Evolutionary conservation across 495 filamentous ascomycete species (phyloP).

Genomic region (Penicillium coffeae): DNA sequence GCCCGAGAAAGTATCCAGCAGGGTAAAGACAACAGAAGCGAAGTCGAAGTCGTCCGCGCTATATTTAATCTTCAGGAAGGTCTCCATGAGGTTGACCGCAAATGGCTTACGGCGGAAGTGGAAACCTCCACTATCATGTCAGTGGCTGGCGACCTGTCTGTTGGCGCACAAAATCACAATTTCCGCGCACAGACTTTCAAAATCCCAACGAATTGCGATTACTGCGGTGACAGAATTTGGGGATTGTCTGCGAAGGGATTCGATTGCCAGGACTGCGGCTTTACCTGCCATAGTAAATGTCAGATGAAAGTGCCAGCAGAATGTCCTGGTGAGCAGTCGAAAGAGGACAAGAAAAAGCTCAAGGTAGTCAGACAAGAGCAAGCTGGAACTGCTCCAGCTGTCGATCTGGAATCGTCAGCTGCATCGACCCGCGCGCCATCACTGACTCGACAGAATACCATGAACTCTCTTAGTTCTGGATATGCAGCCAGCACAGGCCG

Average conservation of each 20-base stretch:
- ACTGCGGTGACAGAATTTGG: slow-evolving; percentile 96
- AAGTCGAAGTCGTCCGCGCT: slow-evolving; percentile 70
- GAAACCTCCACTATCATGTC: slow-evolving; percentile 85
- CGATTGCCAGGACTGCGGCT: slow-evolving; percentile 92
- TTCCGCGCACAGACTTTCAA: slow-evolving; percentile 98
- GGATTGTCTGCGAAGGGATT: slow-evolving; percentile 93
- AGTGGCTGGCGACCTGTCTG: slow-evolving; percentile 82
- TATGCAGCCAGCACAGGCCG: slow-evolving; percentile 77
- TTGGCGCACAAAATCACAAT: slow-evolving; percentile 89
- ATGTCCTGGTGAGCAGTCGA: slow-evolving; percentile 88
- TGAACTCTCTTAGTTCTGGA: slow-evolving; percentile 88
- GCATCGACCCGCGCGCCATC: slow-evolving; percentile 40
- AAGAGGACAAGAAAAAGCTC: slow-evolving; percentile 90
- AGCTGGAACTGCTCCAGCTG: slow-evolving; percentile 54
- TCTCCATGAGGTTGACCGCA: slow-evolving; percentile 80
- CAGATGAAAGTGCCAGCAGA: slow-evolving; percentile 97
- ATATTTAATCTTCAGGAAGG: slow-evolving; percentile 79
- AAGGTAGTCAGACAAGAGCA: slow-evolving; percentile 78
- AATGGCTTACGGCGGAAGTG: slow-evolving; percentile 81
- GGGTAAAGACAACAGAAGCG: slow-evolving; percentile 79
- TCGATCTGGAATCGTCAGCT: slow-evolving; percentile 36
- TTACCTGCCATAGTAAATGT: slow-evolving; percentile 97
- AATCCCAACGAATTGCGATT: slow-evolving; percentile 96
- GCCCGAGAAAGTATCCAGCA: slow-evolving; percentile 70
- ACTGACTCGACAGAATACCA: slow-evolving; percentile 79